Conservation (phyloP, 352 stramenopile species). For the Pythium periplocum region DNA sequence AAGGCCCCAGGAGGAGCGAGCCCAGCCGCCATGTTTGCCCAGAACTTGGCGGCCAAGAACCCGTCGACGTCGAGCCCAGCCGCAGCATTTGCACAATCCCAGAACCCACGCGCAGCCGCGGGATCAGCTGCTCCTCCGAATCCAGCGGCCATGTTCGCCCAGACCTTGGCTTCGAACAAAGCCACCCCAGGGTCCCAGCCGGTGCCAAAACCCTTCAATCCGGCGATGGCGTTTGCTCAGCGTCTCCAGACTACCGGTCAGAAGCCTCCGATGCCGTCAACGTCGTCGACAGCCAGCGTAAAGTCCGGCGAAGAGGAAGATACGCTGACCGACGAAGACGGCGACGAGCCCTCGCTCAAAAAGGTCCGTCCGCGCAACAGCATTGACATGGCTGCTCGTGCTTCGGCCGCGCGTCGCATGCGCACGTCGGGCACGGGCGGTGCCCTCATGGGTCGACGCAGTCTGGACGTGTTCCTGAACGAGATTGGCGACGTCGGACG, state of each 20-base stretch:
- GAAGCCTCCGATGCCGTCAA: conserved; percentile 29
- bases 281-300: conserved; percentile 9
- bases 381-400: conserved; percentile 64
- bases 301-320: conserved; percentile 37
- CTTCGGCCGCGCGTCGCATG: conserved; percentile 59
- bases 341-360: conserved; percentile 62
- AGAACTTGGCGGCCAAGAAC: conserved; percentile 11
- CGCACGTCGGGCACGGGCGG: conserved; percentile 50
- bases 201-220: conserved; percentile 11
- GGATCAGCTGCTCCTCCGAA: too few relatives aligned
- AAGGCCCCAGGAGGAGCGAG: conserved; percentile 33
- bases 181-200: not conserved
- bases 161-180: conserved; percentile 1
- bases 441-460: conserved; percentile 47
- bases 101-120: too few relatives aligned
- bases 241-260: conserved; percentile 16
- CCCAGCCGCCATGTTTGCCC: conserved; percentile 46
- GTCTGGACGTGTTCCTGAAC: conserved; percentile 74
- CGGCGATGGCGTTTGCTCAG: conserved; percentile 49
- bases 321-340: conserved; percentile 32
- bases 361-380: conserved; percentile 71
- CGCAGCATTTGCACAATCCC: too few relatives aligned
- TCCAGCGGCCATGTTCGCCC: too few relatives aligned
- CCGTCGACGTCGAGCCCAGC: conserved; percentile 1
- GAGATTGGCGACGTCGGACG: conserved; percentile 73